Evolutionary conservation across 345 rosid species (phyloP).

Genomic region (Physaria fendleri): DNA sequence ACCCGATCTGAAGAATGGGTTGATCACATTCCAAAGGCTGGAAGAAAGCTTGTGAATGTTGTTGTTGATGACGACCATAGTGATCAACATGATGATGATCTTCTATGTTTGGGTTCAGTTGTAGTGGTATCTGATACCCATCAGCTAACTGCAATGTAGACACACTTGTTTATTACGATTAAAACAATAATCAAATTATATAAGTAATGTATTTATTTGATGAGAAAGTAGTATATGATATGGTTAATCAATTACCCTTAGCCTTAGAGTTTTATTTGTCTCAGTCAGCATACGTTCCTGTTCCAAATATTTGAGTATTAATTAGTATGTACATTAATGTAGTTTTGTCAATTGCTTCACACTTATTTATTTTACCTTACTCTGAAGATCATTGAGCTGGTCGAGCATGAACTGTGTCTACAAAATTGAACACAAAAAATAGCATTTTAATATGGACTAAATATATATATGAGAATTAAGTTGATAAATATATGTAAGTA

Average conservation of each 20-base stretch:
- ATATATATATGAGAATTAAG: slow-evolving; percentile 1
- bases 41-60: slow-evolving; percentile 55
- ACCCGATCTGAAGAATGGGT: slow-evolving; percentile 91
- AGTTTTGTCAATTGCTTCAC: too few species aligned
- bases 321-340: too few species aligned
- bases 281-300: slow-evolving; percentile 75
- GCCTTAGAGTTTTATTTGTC: slow-evolving; percentile 71
- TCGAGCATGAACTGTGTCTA: slow-evolving; percentile 93
- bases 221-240: not conserved
- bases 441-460: too few species aligned
- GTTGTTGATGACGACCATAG: slow-evolving; percentile 45
- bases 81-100: slow-evolving; percentile 49
- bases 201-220: not conserved
- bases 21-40: slow-evolving; percentile 85
- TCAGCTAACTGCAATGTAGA: slow-evolving; percentile 74
- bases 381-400: slow-evolving; percentile 89
- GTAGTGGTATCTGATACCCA: slow-evolving; percentile 75
- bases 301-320: not conserved
- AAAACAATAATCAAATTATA: not conserved
- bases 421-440: not conserved
- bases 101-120: slow-evolving; percentile 57
- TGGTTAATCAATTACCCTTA: slow-evolving; percentile 65
- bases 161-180: not conserved
- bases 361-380: too few species aligned
- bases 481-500: slow-evolving; percentile 21